Conservation (phyloP, 2,329 filamentous ascomycete genomes). For the Plectosphaerella plurivora region DNA sequence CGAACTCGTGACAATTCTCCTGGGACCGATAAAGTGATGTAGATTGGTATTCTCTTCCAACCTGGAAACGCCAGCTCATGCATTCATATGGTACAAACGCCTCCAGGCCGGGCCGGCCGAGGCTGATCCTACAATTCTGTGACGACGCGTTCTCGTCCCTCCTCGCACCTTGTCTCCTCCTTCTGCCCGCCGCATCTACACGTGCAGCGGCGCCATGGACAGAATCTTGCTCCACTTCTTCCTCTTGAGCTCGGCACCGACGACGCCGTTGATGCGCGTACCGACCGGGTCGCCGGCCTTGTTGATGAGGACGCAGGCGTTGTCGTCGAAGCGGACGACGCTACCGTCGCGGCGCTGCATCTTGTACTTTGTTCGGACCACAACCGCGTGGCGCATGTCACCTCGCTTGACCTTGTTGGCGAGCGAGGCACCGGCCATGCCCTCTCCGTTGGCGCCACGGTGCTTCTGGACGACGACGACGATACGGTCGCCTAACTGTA, state of each 20-base stretch:
- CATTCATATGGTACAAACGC: slow-evolving; percentile 7
- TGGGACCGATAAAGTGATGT: not conserved
- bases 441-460: slow-evolving; percentile 69
- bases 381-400: slow-evolving; percentile 92
- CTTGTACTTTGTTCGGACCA: slow-evolving; percentile 88
- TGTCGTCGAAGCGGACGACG: slow-evolving; percentile 92
- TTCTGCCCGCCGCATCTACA: slow-evolving; percentile 23
- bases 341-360: slow-evolving; percentile 83
- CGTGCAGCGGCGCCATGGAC: slow-evolving; percentile 77
- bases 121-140: slow-evolving; percentile 1
- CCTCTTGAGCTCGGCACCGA: slow-evolving; percentile 81
- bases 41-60: not conserved
- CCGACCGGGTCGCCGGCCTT: slow-evolving; percentile 96
- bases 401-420: slow-evolving; percentile 94
- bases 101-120: not conserved
- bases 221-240: slow-evolving; percentile 99
- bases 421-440: slow-evolving; percentile 65
- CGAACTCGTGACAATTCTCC: no score
- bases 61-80: slow-evolving; percentile 1
- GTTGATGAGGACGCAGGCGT: slow-evolving; percentile 95
- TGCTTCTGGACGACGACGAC: slow-evolving; percentile 98
- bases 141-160: not conserved
- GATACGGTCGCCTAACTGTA: slow-evolving; percentile 78
- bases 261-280: slow-evolving; percentile 84
- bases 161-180: not conserved